Evolutionary conservation across 2,329 filamentous ascomycete species (phyloP), one percentile per base, ranked within the genome.

Genomic region (Calonectria hawksworthii): DNA sequence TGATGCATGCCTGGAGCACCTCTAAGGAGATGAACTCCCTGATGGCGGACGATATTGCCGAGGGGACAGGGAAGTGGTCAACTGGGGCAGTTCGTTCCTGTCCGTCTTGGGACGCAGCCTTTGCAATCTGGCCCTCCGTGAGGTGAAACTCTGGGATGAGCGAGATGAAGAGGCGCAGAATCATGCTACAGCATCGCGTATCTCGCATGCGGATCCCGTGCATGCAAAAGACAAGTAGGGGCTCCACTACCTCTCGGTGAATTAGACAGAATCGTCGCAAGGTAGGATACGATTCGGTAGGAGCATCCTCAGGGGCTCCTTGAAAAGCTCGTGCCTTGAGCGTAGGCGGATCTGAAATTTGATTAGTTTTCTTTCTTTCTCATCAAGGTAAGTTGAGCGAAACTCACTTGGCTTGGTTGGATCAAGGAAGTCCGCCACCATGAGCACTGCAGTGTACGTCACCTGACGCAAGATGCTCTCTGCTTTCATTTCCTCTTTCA

Each of bases 401-500:
- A 63, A 65, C 89, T 86, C 88, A 93, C 92, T 93, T 83, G 85
- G 89, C 86, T 92, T 88, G 64, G 90, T 89, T 18, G 96, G 94
- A 83, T 98, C 96, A 28, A 99, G 89, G 80, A 99, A 93, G 78
- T 95, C 94, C 10, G 95, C 95, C 76, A 98, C 94, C 90, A 99
- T 95, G 80, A 97, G 93, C 36, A 98, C 95, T 1, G 96, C 95
- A 4, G 95, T 95, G 84, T 98, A 97, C 0, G 96, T 98, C 65
- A 99, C 90, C 83, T 98, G 96, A 26, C 97, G 92, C 59, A 99
- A 87, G 36, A 99, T 98, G 82, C 96, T 99, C 84, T 99, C 97
- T 9, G 95, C 93, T 85, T 98, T 98, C 97, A 99, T 99, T 86
- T 99, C 97, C 79, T 98, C 96, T 1, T 94, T 95, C 68, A 99